These are phyloP conservation scores for Theileria sp. DNA, from an alignment of 169 alveolate genomes.

Conservation along the genomic window DNA sequence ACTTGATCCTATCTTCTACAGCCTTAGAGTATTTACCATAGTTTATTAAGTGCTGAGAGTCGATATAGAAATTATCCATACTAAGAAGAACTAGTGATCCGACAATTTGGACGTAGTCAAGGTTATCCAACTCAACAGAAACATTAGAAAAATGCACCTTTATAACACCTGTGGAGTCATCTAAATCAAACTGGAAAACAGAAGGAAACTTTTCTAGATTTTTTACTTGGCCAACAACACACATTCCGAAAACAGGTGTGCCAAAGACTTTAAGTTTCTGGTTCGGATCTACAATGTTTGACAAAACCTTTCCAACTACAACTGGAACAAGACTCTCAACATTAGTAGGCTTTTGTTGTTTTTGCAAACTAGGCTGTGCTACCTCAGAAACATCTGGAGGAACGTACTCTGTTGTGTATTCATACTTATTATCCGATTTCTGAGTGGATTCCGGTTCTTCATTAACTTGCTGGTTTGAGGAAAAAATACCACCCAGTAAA, in stretches of 20 bases:
- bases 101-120: slow-evolving; percentile 57
- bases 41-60: slow-evolving; percentile 55
- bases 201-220: slow-evolving; percentile 41
- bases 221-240: slow-evolving; percentile 44
- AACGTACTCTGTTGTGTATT: slow-evolving; percentile 42
- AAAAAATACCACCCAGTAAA: slow-evolving; percentile 61
- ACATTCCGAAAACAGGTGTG: slow-evolving; percentile 48
- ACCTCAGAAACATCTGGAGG: slow-evolving; percentile 61
- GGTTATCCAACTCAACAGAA: slow-evolving; percentile 20
- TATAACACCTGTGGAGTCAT: slow-evolving; percentile 52
- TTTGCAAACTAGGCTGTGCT: slow-evolving; percentile 31
- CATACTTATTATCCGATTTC: slow-evolving; percentile 22
- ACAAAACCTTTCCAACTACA: slow-evolving; percentile 35
- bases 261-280: slow-evolving; percentile 49
- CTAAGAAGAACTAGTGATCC: slow-evolving; percentile 56
- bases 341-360: slow-evolving; percentile 26
- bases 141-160: slow-evolving; percentile 36
- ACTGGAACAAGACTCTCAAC: slow-evolving; percentile 55
- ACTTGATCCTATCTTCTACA: slow-evolving; percentile 22
- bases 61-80: slow-evolving; percentile 57
- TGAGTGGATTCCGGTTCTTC: slow-evolving; percentile 46
- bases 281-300: slow-evolving; percentile 46
- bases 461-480: slow-evolving; percentile 20
- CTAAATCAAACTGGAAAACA: slow-evolving; percentile 32
- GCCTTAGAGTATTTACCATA: slow-evolving; percentile 8